phyloP scores from a whole-genome alignment of 352 stramenopile species.

The Phytophthora pseudosyringae region DNA sequence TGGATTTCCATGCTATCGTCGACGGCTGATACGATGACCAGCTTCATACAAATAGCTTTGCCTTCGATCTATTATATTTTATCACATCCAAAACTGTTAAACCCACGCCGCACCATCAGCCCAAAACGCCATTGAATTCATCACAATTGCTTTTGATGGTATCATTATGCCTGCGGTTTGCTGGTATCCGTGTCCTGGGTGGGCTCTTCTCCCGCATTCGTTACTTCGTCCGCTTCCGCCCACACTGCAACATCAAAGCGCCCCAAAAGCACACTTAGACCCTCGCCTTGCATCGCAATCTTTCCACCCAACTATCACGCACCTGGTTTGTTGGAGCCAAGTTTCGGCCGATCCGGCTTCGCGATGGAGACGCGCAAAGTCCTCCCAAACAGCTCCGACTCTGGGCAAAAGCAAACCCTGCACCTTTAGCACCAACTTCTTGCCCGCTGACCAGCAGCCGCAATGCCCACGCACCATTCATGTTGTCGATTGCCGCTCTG shows the following conservation, averaged over 20 bases:
- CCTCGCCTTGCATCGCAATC: not conserved
- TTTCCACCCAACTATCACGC: conserved; percentile 12
- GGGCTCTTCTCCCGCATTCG: conserved; percentile 17
- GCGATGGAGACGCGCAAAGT: conserved; percentile 93
- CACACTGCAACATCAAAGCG: conserved; percentile 51
- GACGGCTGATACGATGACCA: not conserved
- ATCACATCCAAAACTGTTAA: too few relatives aligned
- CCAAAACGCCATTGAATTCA: not conserved
- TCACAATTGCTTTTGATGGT: not conserved
- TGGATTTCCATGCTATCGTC: not conserved
- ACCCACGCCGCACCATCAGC: not conserved
- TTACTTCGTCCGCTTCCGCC: conserved; percentile 55
- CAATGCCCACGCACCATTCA: conserved; percentile 79
- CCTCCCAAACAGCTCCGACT: conserved; percentile 92
- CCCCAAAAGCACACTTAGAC: conserved; percentile 5
- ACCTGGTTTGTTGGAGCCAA: conserved; percentile 84
- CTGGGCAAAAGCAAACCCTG: conserved; percentile 32
- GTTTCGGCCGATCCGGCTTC: conserved; percentile 81
- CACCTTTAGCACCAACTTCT: conserved; percentile 5
- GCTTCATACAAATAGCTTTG: not conserved
- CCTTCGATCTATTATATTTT: too few relatives aligned
- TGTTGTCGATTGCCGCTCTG: conserved; percentile 94
- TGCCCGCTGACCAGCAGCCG: not conserved
- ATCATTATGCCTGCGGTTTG: conserved; percentile 12
- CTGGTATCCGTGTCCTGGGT: conserved; percentile 2